Conservation (phyloP, 805 yeast genomes). For the Torulaspora maleeae region DNA sequence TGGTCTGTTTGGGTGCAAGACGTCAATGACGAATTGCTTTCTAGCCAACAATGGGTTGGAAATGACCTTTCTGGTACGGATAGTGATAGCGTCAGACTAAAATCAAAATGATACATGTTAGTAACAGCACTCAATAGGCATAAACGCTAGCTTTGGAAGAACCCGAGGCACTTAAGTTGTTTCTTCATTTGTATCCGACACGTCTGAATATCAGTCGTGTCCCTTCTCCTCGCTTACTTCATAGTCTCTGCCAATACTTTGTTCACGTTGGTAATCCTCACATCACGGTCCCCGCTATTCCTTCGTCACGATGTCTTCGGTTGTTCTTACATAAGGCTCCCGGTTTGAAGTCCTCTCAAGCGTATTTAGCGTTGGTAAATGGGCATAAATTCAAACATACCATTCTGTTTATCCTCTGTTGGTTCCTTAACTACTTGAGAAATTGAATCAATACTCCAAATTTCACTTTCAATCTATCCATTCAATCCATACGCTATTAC, state of each 20-base stretch:
- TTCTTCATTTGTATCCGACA: too few species aligned
- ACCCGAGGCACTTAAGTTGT: too few species aligned
- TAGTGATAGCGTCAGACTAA: conserved; percentile 98
- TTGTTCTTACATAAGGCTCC: too few species aligned
- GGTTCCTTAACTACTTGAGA: conserved; percentile 13
- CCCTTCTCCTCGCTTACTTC: too few species aligned
- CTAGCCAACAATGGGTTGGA: conserved; percentile 98
- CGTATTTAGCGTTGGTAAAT: not conserved
- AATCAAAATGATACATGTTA: conserved; percentile 8
- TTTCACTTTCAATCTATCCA: not conserved
- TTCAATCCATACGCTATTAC: conserved; percentile 1
- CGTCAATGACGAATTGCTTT: conserved; percentile 99
- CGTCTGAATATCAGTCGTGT: too few species aligned
- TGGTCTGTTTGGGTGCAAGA: conserved; percentile 98
- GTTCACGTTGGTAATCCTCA: too few species aligned
- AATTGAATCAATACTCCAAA: not conserved
- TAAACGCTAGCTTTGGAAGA: not conserved
- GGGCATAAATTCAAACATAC: conserved; percentile 18
- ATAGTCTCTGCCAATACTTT: too few species aligned
- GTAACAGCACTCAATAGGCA: conserved; percentile 1
- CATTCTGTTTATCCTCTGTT: conserved; percentile 31
- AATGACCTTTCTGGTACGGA: conserved; percentile 98
- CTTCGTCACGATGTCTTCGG: too few species aligned
- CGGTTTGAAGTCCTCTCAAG: not conserved
- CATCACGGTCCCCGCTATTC: too few species aligned